Base-by-base conservation (phyloP, 495 filamentous ascomycete genomes). In the Parachaetomium inaequale region DNA sequence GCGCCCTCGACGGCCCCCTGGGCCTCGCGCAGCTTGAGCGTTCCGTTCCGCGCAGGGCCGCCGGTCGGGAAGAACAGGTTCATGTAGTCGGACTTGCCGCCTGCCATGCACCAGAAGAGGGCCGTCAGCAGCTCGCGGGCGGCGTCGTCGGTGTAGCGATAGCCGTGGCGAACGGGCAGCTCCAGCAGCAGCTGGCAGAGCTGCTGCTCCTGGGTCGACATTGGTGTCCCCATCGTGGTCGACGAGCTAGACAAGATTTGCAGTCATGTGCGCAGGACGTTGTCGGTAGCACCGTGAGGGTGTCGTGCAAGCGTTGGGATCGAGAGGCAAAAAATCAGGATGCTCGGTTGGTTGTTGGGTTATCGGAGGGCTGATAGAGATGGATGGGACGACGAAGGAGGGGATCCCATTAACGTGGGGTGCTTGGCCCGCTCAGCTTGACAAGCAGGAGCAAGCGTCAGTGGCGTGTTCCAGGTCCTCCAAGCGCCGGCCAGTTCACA, bases 1-100 rank as follows among this genome's bases (percentile, higher is more conserved):
- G 93, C 91, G 12, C 94, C 94, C 66, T 96, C 93, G 50, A 88
- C 80, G 10, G 91, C 89, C n/a, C 93, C 94, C 70, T 97, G 95
- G 23, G 92, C 92, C 58, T 88, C 84, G 40, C 87, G 81, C 31
- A 98, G 78, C 68, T 87, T 92, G 86, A 92, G 90, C 15, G 74
- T 72, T n/a, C 79, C 80, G 31, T 67, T 67, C 2, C 87, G 84
- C 4, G 84, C 71, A 2, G 78, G 74, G 38, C 58, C 74, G n/a
- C 89, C 90, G 17, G 86, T 77, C 6, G 91, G 91, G 68, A 98
- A 98, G 60, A 97, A 84, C 17, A 87, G 79, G 32, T 80, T 78
- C 63, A 97, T 76, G 66, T 91, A 86, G 47, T 92, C 86, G 45
- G 81, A 77, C 59, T 85, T 85, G 50, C 91, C 84, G 55, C 82